Evolutionary conservation across 768 basidiomycete species (phyloP), one percentile per base, ranked within the genome.

Genomic region (Amanita pallidorosea): DNA sequence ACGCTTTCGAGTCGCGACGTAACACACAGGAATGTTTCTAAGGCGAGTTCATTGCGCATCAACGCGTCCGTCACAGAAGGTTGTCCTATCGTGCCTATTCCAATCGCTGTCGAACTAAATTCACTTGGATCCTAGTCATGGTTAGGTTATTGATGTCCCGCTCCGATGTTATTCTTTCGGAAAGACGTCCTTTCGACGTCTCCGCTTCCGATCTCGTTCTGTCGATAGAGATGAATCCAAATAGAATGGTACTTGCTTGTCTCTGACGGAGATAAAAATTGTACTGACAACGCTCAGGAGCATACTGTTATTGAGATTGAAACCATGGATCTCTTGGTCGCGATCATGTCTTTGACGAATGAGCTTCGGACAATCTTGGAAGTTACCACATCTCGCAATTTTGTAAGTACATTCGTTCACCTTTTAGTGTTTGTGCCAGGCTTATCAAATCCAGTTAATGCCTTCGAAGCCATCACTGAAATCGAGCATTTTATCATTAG

Each of bases 251-350:
- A 54, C 45, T 68, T 63, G 7, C 31, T 45, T 8, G 20, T 40
- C 9, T 49, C 45, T 41, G 23, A 11, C 15, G 33, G 27, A 23
- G 4, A 33, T 33, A 25, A n/a, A 7, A 9, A 35, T 29, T 52
- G 49, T 18, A 22, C 38, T 27, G n/a, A 55, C 45, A 20, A 38
- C 8, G 17, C 4, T 27, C 56, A 92, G 83, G 80, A 88, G 49
- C 83, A 88, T 62, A 87, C 79, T 12, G 71, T 81, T 11, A 53
- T 92, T 37, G 81, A 77, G 1, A 53, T 89, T 8, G 74, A 71
- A 4, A 61, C 88, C 4, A 77, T 80, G 73, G 80, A 88, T 58
- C 56, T 87, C 17, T 67, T 67, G 9, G 61, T 89, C 4, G 67
- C 65, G 18, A 80, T 89, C 55, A 67, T 69, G 2, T 65, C 68